phyloP scores from a whole-genome alignment of 192 early-diverging fungal species.

The Coemansia sp. region DNA sequence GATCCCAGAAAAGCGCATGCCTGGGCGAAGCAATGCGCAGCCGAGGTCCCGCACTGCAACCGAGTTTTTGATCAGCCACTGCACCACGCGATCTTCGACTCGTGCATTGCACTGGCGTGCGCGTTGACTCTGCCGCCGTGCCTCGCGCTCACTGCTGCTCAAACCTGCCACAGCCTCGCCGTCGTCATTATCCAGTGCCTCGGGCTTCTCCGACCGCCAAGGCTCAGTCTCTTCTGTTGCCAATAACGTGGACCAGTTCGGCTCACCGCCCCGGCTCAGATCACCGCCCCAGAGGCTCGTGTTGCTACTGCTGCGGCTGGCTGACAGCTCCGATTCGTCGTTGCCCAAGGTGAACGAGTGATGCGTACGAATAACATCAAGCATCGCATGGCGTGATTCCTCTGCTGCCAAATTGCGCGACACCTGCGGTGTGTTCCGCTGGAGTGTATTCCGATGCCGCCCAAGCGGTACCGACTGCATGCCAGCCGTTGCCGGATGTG shows the following conservation, averaged over 20 bases:
- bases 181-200: conserved; percentile 13
- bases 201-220: conserved; percentile 20
- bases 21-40: conserved; percentile 46
- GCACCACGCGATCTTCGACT: conserved; percentile 20
- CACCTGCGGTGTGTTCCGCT: neutral
- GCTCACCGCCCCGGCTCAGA: neutral
- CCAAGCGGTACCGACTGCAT: neutral
- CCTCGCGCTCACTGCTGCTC: neutral
- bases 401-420: conserved; percentile 20
- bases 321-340: neutral
- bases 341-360: conserved; percentile 4
- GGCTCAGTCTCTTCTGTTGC: conserved; percentile 8
- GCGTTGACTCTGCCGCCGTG: neutral
- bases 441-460: neutral
- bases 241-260: conserved; percentile 17
- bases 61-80: conserved; percentile 37
- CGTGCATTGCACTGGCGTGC: conserved; percentile 13
- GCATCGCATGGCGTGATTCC: conserved; percentile 32
- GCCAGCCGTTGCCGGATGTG: conserved; percentile 4
- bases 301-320: no score
- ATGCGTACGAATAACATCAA: conserved; percentile 27
- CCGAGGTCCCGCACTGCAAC: conserved; percentile 26
- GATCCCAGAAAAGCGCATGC: conserved; percentile 33
- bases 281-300: neutral
- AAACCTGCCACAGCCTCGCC: neutral